Base-by-base conservation (phyloP, 441 rosid species). In the Erodium chrysanthum region DNA sequence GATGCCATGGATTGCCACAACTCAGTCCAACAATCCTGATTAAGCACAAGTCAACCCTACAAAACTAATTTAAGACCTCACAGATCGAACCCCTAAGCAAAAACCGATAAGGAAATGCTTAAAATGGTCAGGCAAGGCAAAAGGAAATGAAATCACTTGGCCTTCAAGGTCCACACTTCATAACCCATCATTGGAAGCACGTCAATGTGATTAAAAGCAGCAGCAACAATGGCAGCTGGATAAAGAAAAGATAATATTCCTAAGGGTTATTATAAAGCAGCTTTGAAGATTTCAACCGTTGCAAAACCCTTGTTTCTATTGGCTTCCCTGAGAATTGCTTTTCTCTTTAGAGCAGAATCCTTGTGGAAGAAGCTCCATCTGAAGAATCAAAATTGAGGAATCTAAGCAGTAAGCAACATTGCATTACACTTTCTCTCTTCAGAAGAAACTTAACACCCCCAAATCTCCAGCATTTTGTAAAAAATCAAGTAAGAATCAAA, bases 201-300 rank as follows among this genome's bases (percentile, higher is more conserved):
- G 56, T 50, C 14, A 0, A 50, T 15, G 8, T n/a, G 18, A 50
- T 50, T 33, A 58, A 61, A n/a, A 8, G 66, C 27, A 18, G 10
- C 27, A 58, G 9, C 63, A 8, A 8, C 3, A 35, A 35, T 10
- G 33, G 69, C 8, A 70, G 66, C 59, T 7, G 25, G 58, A 60
- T 68, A 14, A 33, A 17, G 50, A 60, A 54, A 17, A 68, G 23
- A 62, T 7, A 74, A 58, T 58, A 58, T 20, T 21, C 63, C n/a
- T 0, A 10, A 7, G 35, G 18, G 18, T 42, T 68, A 66, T 14
- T 29, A 67, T 52, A 70, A 80, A 66, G 80, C 75, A 12, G 68
- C 80, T 76, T 78, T 80, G 81, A 73, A 78, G 78, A 72, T 76
- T 76, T 73, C 77, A 78, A 64, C 84, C 80, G 83, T 70, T 77